These are phyloP conservation scores for Batrachochytrium dendrobatidis DNA, from an alignment of 371 early-diverging fungal genomes.

Conservation along the genomic window DNA sequence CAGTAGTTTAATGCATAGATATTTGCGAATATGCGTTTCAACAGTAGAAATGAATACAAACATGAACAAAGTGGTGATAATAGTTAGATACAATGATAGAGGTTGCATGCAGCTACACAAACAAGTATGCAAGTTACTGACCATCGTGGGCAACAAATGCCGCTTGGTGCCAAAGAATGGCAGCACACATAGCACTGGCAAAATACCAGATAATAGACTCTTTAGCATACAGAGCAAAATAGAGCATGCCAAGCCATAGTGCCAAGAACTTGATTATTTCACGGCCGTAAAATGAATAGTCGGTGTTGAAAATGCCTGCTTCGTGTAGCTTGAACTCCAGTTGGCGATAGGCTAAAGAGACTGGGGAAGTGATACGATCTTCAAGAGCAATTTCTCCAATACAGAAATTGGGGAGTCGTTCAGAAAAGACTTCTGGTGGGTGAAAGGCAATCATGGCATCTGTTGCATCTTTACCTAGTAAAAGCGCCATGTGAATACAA, in stretches of 20 bases:
- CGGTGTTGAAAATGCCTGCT: conserved; percentile 63
- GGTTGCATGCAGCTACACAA: background rate
- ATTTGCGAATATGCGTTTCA: background rate
- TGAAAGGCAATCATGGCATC: conserved; percentile 85
- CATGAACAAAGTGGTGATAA: background rate
- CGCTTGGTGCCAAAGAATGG: conserved; percentile 85
- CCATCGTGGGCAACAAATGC: conserved; percentile 90
- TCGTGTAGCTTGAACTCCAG: conserved; percentile 57
- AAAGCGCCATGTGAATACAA: conserved; percentile 1
- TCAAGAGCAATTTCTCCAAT: conserved; percentile 47
- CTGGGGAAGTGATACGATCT: background rate
- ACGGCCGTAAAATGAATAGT: conserved; percentile 66
- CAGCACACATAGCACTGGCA: conserved; percentile 53
- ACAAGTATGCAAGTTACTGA: conserved; percentile 1
- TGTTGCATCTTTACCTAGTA: conserved; percentile 69
- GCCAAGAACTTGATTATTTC: conserved; percentile 62
- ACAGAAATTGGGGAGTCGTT: conserved; percentile 64
- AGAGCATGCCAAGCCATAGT: conserved; percentile 52
- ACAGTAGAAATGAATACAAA: background rate
- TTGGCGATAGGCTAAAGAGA: conserved; percentile 40
- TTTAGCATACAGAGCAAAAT: conserved; percentile 58
- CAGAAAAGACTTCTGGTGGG: conserved; percentile 69
- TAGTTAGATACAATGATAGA: no score
- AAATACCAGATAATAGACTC: conserved; percentile 44
- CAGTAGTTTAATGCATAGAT: background rate